Base-by-base conservation (phyloP, 2,329 filamentous ascomycete genomes). In the Didymella keratinophila region DNA sequence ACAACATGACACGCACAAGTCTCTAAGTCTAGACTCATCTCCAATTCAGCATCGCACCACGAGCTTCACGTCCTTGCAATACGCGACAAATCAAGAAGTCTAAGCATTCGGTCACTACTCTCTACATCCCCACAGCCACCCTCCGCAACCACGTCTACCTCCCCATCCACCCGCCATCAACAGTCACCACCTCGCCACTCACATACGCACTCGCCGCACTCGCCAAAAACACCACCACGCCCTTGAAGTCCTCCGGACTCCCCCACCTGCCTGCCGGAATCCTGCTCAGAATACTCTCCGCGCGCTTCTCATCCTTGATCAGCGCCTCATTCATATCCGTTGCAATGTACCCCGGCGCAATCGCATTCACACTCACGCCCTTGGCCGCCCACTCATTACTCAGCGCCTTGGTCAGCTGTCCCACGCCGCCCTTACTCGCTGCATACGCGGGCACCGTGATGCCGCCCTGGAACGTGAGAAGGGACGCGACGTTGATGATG, bases 311-410 rank as follows among this genome's bases (percentile, higher is more conserved):
- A 76, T 97, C 88, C 49, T 88, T 85, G 42, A 96, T 86, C 71
- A 97, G 78, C 2, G 92, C 93, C 65, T 83, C 84, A 75, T 97
- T 97, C 93, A 97, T 97, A 60, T 97, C 93, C n/a, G 93, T 97
- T 48, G 86, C 90, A 68, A 96, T 91, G 77, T 97, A 97, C 0
- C 93, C 93, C 0, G 93, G 93, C 2, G 93, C 92, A 71, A 97
- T 91, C 8, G 90, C 91, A 76, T 97, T 97, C 39, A 97, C 92
- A 1, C 85, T 91, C 61, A 97, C 84, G 2, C 92, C 92, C 70
- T 87, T 84, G n/a, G 81, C 77, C 0, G 88, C 87, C 93, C 93
- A 97, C 79, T 96, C 91, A 73, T 97, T 97, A 45, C 88, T 87
- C 57, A 97, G 82, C 25, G 89, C 89, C 80, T 95, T 96, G 50